Conservation (phyloP, 176 grass and related monocot species). For the Triticum aestivum region IWGSC_CS_RefSeq_v2.1 NC_057803.1:503198814-503199313, state of each 20-base stretch:
- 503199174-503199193: background rate
- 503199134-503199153: background rate
- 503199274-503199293: background rate
- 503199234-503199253: background rate
- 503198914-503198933: conserved; percentile 80
- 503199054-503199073: background rate
- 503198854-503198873: background rate
- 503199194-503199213: background rate
- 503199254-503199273: background rate
- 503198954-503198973: conserved; percentile 76
- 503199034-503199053: background rate
- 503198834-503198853: background rate
- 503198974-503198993: conserved; percentile 62
- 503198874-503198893: background rate
- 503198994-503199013: background rate
- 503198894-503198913: conserved; percentile 55
- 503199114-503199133: too few species aligned
- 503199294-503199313: background rate
- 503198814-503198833: background rate
- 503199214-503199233: background rate
- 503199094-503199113: background rate
- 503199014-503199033: background rate
- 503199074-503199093: background rate
- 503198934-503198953: conserved; percentile 75
- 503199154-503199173: background rate